phyloP scores from a whole-genome alignment of 2,329 filamentous ascomycete species.

The Lecanosticta acicola region DNA sequence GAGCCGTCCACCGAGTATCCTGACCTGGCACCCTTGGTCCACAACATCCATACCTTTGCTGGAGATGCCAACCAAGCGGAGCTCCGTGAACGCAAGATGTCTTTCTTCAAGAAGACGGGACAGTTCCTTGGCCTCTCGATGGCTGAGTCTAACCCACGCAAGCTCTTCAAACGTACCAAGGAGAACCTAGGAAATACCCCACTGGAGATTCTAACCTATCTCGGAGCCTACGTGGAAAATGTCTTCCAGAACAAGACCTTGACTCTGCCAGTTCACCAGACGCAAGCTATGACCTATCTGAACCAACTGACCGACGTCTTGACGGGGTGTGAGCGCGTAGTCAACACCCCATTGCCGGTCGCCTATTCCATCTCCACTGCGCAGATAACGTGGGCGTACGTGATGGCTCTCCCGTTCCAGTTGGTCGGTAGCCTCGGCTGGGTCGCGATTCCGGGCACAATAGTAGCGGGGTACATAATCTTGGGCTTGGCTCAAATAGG shows the following conservation, averaged over 20 bases:
- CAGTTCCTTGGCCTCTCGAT: constrained; percentile 73
- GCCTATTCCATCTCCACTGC: constrained; percentile 80
- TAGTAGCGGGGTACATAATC: constrained; percentile 70
- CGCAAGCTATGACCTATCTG: constrained; percentile 53
- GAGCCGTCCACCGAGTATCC: constrained; percentile 74
- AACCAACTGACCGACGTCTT: constrained; percentile 65
- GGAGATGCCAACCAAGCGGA: constrained; percentile 49
- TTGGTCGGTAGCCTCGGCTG: constrained; percentile 59
- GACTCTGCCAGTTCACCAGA: constrained; percentile 54
- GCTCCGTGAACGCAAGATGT: constrained; percentile 34
- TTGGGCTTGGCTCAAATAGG: constrained; percentile 71
- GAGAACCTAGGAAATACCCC: constrained; percentile 77
- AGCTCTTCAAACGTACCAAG: constrained; percentile 66
- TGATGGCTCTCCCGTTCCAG: constrained; percentile 76
- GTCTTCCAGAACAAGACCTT: constrained; percentile 54
- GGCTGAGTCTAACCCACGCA: constrained; percentile 71
- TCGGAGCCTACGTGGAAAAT: constrained; percentile 61
- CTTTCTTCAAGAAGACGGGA: constrained; percentile 39
- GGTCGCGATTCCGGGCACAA: constrained; percentile 71
- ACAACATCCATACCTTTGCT: constrained; percentile 71
- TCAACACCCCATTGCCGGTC: constrained; percentile 74
- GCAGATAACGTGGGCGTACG: constrained; percentile 82
- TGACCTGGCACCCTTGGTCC: constrained; percentile 64
- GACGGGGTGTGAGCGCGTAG: constrained; percentile 67
- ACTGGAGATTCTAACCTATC: constrained; percentile 69